Evolutionary conservation across 345 rosid genomes (phyloP).

Genomic region (Arabis hirsuta): DNA sequence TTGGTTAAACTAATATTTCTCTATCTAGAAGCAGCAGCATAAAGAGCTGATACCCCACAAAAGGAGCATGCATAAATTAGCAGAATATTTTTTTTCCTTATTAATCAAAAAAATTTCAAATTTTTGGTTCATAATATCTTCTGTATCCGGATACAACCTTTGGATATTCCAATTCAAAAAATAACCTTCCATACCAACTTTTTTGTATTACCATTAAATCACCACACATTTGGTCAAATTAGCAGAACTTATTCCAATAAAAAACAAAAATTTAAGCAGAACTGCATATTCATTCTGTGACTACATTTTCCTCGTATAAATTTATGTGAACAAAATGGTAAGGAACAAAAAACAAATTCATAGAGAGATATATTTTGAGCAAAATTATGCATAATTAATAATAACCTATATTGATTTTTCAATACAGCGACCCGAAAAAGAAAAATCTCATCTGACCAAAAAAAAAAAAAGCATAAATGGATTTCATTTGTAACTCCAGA

Average conservation of each 20-base stretch:
- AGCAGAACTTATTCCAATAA: neutral
- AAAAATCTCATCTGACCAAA: neutral
- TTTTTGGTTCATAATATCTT: too few relatives aligned
- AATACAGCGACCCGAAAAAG: neutral
- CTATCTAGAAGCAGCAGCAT: neutral
- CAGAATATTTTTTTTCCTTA: too few relatives aligned
- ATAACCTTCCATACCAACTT: too few relatives aligned
- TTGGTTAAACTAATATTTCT: neutral
- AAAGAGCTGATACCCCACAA: too few relatives aligned
- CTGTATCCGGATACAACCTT: too few relatives aligned
- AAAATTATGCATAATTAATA: neutral
- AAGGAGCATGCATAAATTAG: too few relatives aligned
- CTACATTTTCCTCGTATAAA: constrained; percentile 6
- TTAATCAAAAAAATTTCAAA: too few relatives aligned
- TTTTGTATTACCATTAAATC: too few relatives aligned
- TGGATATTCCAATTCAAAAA: too few relatives aligned
- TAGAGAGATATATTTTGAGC: neutral
- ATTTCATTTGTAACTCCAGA: constrained; percentile 58
- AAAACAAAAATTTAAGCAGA: neutral
- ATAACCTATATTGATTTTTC: constrained; percentile 26
- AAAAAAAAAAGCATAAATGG: neutral
- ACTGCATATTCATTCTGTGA: neutral
- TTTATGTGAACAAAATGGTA: neutral
- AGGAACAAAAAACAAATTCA: neutral
- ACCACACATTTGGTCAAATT: too few relatives aligned